Evolutionary conservation across 768 basidiomycete genomes (phyloP).

Genomic region (Hypholoma fasciculare): DNA sequence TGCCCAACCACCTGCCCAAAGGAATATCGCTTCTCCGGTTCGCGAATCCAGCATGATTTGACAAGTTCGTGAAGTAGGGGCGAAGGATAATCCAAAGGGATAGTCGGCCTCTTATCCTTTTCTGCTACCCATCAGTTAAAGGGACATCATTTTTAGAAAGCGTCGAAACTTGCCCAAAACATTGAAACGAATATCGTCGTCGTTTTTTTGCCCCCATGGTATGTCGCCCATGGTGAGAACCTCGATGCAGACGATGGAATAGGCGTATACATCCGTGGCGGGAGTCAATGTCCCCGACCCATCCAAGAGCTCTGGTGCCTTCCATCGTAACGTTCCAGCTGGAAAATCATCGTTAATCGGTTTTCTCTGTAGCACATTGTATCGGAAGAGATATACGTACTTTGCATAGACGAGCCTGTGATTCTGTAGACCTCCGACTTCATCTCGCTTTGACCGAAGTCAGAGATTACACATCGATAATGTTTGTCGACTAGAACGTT

Average conservation of each 20-base stretch:
- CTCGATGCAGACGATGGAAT: constrained; percentile 64
- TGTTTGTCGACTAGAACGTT: constrained; percentile 77
- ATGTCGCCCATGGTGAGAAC: constrained; percentile 61
- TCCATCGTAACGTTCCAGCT: constrained; percentile 74
- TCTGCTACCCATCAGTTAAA: constrained; percentile 29
- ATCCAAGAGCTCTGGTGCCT: constrained; percentile 64
- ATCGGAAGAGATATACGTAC: constrained; percentile 34
- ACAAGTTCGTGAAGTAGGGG: constrained; percentile 43
- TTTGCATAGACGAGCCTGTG: constrained; percentile 47
- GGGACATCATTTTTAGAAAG: constrained; percentile 12
- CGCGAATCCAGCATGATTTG: constrained; percentile 52
- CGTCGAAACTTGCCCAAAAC: constrained; percentile 43
- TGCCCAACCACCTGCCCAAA: constrained; percentile 51
- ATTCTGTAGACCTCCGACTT: constrained; percentile 68
- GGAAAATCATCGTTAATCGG: neutral
- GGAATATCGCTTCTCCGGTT: constrained; percentile 49
- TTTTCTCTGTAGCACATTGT: neutral
- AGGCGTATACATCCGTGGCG: constrained; percentile 69
- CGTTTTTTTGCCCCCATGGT: constrained; percentile 55
- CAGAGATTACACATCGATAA: constrained; percentile 70
- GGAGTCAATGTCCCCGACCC: constrained; percentile 48
- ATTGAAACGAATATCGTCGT: constrained; percentile 48
- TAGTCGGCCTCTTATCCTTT: constrained; percentile 48
- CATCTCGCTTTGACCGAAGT: constrained; percentile 84
- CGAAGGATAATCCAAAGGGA: constrained; percentile 40